These are phyloP conservation scores for Podospora conica DNA, from an alignment of 495 filamentous ascomycete species.

Conservation along the genomic window DNA sequence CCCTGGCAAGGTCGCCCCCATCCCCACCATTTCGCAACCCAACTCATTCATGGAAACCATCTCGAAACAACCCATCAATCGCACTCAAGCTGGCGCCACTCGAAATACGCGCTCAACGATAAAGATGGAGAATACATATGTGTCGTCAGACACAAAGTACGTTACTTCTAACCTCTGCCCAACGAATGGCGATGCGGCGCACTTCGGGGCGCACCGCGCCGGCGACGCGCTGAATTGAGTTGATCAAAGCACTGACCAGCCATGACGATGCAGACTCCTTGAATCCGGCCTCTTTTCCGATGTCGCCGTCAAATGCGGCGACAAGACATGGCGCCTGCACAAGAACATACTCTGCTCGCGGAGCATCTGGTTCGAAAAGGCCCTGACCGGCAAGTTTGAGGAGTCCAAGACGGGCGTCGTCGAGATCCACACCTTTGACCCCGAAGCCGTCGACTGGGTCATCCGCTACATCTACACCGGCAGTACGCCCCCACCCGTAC, in stretches of 20 bases:
- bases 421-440: slow-evolving; percentile 17
- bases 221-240: neutral
- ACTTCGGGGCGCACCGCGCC: neutral
- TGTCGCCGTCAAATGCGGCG: slow-evolving; percentile 20
- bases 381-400: slow-evolving; percentile 19
- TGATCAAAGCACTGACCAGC: neutral
- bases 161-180: neutral
- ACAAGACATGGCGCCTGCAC: slow-evolving; percentile 23
- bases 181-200: neutral
- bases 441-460: slow-evolving; percentile 18
- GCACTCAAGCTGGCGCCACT: too few species aligned
- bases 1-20: neutral
- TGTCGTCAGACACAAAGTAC: neutral
- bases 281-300: slow-evolving; percentile 24
- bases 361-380: slow-evolving; percentile 25
- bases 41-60: neutral
- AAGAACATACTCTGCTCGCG: slow-evolving; percentile 29
- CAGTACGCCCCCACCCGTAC: slow-evolving; percentile 7
- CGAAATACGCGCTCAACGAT: neutral
- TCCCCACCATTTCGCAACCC: neutral
- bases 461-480: slow-evolving; percentile 28
- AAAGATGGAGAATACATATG: neutral
- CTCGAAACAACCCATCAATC: neutral
- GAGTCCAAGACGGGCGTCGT: slow-evolving; percentile 19
- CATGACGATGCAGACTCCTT: slow-evolving; percentile 16